A percentile compares a stretch with the other conserved stretches of the same genome.
Conservation (phyloP, 2,329 filamentous ascomycete species). For the Simplicillium aogashimaense region DNA sequence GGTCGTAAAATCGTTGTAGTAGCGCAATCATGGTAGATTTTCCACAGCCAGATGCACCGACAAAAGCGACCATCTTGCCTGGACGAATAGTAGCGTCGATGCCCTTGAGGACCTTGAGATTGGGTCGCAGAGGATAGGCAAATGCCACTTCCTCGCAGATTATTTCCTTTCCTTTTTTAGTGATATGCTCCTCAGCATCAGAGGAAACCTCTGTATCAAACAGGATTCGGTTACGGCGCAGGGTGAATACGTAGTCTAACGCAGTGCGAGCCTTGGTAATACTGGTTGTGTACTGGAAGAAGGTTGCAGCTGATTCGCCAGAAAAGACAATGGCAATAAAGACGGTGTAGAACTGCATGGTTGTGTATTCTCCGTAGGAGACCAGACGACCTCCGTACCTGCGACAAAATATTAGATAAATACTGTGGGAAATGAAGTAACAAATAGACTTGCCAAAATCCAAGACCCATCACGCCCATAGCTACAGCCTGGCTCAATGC, state of each 20-base stretch:
- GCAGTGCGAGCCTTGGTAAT: constrained; percentile 38
- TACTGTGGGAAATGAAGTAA: too few species aligned
- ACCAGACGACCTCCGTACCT: constrained; percentile 29
- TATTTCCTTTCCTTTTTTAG: constrained; percentile 22
- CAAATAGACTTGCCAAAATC: constrained; percentile 21
- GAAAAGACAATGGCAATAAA: constrained; percentile 40
- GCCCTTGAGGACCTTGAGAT: constrained; percentile 23
- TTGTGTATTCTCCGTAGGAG: constrained; percentile 34
- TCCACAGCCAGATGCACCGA: constrained; percentile 48
- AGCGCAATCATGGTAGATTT: constrained; percentile 50
- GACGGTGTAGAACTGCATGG: constrained; percentile 36
- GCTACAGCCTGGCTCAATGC: constrained; percentile 28
- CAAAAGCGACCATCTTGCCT: constrained; percentile 42
- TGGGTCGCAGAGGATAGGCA: constrained; percentile 39
- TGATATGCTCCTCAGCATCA: constrained; percentile 3
- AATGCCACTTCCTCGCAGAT: constrained; percentile 45
- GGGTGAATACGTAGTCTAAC: constrained; percentile 37
- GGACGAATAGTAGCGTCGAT: constrained; percentile 29
- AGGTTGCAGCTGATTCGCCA: constrained; percentile 26
- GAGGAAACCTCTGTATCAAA: constrained; percentile 12
- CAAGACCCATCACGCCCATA: constrained; percentile 26
- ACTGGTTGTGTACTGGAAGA: constrained; percentile 39
- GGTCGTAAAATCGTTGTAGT: constrained; percentile 34
- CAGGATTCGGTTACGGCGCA: constrained; percentile 21
- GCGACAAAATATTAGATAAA: too few species aligned